These are phyloP conservation scores for Daldinia decipiens DNA, from an alignment of 495 filamentous ascomycete genomes.

Conservation along the genomic window DNA sequence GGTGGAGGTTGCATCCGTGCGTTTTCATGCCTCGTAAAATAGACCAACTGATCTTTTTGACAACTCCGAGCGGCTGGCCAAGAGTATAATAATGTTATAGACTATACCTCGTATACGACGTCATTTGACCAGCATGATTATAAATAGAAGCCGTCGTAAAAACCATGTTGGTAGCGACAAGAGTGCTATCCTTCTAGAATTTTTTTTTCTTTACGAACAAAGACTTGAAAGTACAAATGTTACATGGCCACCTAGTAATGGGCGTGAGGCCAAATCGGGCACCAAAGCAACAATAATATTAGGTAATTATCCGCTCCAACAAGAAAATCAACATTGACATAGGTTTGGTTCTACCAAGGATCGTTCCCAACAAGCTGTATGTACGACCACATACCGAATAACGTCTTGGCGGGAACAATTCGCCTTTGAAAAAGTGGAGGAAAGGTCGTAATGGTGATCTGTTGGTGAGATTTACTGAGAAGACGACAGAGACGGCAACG, in stretches of 20 bases:
- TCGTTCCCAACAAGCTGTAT: background rate
- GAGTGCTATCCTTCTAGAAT: background rate
- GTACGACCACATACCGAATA: background rate
- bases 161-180: background rate
- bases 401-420: background rate
- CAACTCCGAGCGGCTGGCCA: background rate
- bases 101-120: background rate
- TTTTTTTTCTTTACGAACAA: background rate
- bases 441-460: background rate
- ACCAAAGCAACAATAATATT: background rate
- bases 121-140: background rate
- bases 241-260: background rate
- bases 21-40: slow-evolving; percentile 1
- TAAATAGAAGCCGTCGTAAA: background rate
- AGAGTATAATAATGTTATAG: background rate
- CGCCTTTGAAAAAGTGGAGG: background rate
- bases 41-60: background rate
- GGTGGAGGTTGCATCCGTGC: slow-evolving; percentile 2
- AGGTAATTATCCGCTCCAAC: background rate
- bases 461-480: background rate
- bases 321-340: background rate
- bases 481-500: background rate
- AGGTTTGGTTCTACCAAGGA: background rate
- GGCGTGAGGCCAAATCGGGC: background rate
- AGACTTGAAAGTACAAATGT: background rate